Conservation (phyloP, 2,329 filamentous ascomycete genomes). For the Teratosphaeria viscida region DNA sequence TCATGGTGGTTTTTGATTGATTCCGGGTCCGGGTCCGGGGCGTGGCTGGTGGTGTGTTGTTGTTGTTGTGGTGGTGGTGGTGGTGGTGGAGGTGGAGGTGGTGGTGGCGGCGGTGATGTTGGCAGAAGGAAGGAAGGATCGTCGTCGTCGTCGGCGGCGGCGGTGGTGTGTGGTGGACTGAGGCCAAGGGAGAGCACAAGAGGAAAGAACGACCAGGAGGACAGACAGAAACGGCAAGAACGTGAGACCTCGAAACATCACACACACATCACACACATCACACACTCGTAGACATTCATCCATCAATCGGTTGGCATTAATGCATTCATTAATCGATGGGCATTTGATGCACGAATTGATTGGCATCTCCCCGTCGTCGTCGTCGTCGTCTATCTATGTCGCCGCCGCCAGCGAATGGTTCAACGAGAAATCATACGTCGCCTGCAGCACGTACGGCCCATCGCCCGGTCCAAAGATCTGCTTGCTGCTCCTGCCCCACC, state of each 20-base stretch:
- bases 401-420: neutral
- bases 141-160: neutral
- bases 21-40: too few species aligned
- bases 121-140: neutral
- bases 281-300: too few species aligned
- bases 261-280: neutral
- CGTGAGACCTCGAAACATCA: neutral
- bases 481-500: constrained; percentile 55
- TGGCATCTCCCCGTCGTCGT: too few species aligned
- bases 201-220: neutral
- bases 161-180: neutral
- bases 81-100: neutral
- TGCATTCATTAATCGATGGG: too few species aligned
- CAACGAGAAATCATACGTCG: constrained; percentile 29
- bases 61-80: neutral
- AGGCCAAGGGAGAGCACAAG: neutral
- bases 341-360: too few species aligned
- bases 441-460: constrained; percentile 34
- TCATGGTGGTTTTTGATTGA: too few species aligned
- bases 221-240: neutral
- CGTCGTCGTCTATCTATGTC: too few species aligned
- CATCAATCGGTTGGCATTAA: too few species aligned
- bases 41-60: neutral
- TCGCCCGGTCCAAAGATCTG: constrained; percentile 38
- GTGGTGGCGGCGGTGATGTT: neutral